Conservation (phyloP, 257 asterid species). For the Haberlea rhodopensis region DNA sequence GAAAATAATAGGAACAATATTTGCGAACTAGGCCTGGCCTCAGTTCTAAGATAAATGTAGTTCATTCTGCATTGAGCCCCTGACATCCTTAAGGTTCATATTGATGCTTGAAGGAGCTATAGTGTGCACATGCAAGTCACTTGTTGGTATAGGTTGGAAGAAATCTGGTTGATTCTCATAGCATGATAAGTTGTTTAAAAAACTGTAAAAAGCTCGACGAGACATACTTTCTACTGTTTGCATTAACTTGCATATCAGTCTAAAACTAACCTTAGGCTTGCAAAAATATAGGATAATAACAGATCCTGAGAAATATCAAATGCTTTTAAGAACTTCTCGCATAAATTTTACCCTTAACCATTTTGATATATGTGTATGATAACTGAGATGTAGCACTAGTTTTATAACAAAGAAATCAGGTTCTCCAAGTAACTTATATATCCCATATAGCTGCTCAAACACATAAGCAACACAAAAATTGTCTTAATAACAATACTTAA, state of each 20-base stretch:
- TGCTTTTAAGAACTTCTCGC: background rate
- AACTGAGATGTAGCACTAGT: background rate
- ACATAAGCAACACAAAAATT: too few species aligned
- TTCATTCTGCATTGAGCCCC: background rate
- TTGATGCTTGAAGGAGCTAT: constrained; percentile 6
- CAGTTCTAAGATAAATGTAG: background rate
- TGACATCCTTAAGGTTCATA: background rate
- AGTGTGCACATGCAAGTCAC: background rate
- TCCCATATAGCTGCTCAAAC: background rate
- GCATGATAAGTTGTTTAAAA: too few species aligned
- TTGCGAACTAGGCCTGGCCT: background rate
- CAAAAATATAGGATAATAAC: background rate
- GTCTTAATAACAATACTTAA: background rate
- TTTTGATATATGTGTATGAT: background rate
- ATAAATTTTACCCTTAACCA: too few species aligned
- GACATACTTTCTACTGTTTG: background rate
- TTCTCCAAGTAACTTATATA: background rate
- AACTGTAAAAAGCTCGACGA: background rate
- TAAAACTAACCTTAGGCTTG: background rate
- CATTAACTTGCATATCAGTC: background rate
- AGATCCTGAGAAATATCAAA: background rate
- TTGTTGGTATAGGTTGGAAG: constrained; percentile 3
- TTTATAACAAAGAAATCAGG: background rate
- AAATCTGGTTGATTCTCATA: constrained; percentile 5
- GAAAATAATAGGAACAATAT: background rate